Base-by-base conservation (phyloP, 2,329 filamentous ascomycete genomes). In the Fusarium equiseti region DNA sequence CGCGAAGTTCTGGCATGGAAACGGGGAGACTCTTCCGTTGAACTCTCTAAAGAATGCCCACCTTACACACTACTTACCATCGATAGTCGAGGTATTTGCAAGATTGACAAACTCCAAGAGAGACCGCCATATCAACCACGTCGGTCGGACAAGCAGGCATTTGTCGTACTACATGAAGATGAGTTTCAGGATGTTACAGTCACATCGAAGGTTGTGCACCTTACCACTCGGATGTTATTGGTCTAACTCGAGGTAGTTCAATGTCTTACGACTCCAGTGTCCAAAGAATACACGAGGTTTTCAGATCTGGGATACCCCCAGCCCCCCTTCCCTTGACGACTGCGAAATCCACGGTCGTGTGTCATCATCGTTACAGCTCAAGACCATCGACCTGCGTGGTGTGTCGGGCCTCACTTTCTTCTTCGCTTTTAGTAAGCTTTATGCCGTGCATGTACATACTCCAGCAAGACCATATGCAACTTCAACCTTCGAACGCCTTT, bases 401-500 rank as follows among this genome's bases (percentile, higher is more conserved):
- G 63, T 27, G 32, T 62, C 38, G 5, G 63, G 63, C 29, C 55
- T 66, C n/a, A 66, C 62, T 6, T 66, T 66, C 11, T 62, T 66
- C 35, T 66, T 61, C 56, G 49, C 55, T 2, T 49, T 61, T 8
- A 66, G 63, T 11, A 62, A 66, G 42, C 63, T 66, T 4, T 66
- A 66, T 12, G 62, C 55, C 6, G 27, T 66, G n/a, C 63, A 66
- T 22, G 38, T 38, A 11, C 63, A 66, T 18, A 66, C 48, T 2
- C 43, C 10, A 10, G 5, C 24, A n/a, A 50, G 13, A 1, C 62
- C 63, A 6, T 9, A 35, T 50, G 63, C 55, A 26, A 46, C 16
- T 3, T 29, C 20, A 26, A 55, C 49, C 3, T 61, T 50, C 4
- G 20, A 50, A 2, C 43, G 63, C 6, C n/a, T 66, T 35, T 20